Conservation (phyloP, 2,329 filamentous ascomycete species). For the Botrytis fabae region DNA sequence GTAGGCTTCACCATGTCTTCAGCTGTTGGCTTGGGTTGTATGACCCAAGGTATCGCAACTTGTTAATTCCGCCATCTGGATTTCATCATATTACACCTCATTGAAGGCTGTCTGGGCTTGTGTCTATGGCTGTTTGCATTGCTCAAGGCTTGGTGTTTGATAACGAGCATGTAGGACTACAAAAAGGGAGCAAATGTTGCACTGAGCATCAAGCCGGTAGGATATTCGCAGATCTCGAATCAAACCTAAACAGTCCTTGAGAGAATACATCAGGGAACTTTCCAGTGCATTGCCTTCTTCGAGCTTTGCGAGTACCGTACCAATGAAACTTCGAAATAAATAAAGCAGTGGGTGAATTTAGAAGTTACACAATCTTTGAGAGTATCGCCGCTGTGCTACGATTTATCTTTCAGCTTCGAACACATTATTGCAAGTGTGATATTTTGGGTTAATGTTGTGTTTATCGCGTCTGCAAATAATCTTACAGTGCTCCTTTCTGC, state of each 20-base stretch:
- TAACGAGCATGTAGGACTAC: neutral
- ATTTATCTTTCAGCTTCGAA: neutral
- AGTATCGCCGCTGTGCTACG: neutral
- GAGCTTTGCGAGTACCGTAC: neutral
- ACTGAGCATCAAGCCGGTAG: too few species aligned
- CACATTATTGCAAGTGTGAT: neutral
- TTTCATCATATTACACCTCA: neutral
- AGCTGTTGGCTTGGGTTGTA: neutral
- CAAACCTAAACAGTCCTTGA: neutral
- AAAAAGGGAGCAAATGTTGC: neutral
- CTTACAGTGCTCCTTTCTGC: neutral
- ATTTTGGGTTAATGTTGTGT: neutral
- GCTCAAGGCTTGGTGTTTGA: neutral
- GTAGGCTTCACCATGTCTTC: neutral
- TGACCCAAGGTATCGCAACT: neutral
- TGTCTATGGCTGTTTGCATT: neutral
- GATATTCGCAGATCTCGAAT: neutral
- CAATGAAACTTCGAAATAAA: neutral
- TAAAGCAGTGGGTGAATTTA: neutral
- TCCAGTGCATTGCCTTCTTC: neutral
- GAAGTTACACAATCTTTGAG: neutral
- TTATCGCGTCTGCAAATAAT: neutral
- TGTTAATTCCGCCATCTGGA: neutral
- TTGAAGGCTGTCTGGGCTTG: neutral
- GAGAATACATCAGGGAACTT: neutral